Conservation (phyloP, 2,329 filamentous ascomycete genomes). For the Niveomyces coronatus region DNA sequence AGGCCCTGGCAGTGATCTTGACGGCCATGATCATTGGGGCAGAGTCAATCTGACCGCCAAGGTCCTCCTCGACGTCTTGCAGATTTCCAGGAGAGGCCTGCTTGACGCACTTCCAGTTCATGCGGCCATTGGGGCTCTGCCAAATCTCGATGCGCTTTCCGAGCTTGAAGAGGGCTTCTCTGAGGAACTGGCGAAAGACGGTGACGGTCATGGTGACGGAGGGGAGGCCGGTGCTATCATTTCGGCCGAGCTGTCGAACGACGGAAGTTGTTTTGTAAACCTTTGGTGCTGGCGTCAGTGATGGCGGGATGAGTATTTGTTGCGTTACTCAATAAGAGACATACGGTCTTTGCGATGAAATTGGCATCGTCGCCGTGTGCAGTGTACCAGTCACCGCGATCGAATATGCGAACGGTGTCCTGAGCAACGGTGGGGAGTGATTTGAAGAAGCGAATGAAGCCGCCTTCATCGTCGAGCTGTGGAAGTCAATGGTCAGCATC, state of each 20-base stretch:
- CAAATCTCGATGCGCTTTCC: constrained; percentile 90
- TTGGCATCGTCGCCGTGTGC: constrained; percentile 80
- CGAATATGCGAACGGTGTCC: constrained; percentile 81
- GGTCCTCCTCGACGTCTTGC: constrained; percentile 92
- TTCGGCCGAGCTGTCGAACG: constrained; percentile 76
- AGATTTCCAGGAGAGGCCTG: constrained; percentile 92
- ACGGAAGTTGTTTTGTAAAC: constrained; percentile 98
- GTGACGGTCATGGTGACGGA: constrained; percentile 95
- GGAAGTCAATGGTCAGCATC: neutral
- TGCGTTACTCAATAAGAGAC: constrained; percentile 17
- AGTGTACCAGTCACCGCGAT: constrained; percentile 90
- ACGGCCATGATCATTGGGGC: constrained; percentile 93
- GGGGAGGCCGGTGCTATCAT: constrained; percentile 71
- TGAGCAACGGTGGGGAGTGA: constrained; percentile 61
- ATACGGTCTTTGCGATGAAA: constrained; percentile 69
- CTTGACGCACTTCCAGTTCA: constrained; percentile 87
- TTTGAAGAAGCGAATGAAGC: constrained; percentile 95
- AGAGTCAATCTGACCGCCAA: constrained; percentile 75
- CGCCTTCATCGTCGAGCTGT: constrained; percentile 89
- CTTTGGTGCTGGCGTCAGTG: constrained; percentile 25
- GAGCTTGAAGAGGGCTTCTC: constrained; percentile 84
- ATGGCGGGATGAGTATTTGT: too few relatives aligned
- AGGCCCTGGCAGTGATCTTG: constrained; percentile 81
- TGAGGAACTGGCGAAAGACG: constrained; percentile 89
- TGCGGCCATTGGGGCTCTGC: constrained; percentile 62